A percentile compares a stretch with the other conserved stretches of the same genome.
These are phyloP conservation scores for Metschnikowia cubensis DNA, from an alignment of 805 yeast genomes.

Conservation along the genomic window DNA sequence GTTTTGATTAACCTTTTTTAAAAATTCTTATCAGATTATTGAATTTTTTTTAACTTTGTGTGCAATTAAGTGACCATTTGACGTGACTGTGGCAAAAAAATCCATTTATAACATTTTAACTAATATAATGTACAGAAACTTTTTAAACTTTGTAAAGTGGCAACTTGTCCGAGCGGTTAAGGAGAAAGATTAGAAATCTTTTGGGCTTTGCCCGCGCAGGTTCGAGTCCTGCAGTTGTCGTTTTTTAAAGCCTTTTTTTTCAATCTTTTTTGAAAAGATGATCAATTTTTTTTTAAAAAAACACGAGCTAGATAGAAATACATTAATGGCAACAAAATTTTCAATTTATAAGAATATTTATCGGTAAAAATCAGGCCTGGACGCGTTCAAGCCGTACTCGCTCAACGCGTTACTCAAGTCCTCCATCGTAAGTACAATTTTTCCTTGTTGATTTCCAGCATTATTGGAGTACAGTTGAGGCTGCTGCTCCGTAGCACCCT, in stretches of 20 bases:
- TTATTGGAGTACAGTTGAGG: slow-evolving; percentile 32
- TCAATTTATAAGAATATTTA: slow-evolving; percentile 22
- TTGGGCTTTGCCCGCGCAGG: slow-evolving; percentile 79
- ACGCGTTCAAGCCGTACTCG: slow-evolving; percentile 87
- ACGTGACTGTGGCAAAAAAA: too few species aligned
- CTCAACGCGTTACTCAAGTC: slow-evolving; percentile 88
- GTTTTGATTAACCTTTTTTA: too few species aligned
- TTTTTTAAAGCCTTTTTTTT: slow-evolving; percentile 27
- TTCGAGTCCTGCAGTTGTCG: slow-evolving; percentile 77
- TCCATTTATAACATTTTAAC: too few species aligned
- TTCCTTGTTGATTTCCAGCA: slow-evolving; percentile 58
- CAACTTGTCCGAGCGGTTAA: slow-evolving; percentile 74
- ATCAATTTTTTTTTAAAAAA: too few species aligned
- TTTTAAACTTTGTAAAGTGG: slow-evolving; percentile 17
- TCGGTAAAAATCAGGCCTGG: slow-evolving; percentile 92
- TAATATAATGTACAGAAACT: too few species aligned
- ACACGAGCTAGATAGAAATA: too few species aligned
- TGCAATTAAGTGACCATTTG: too few species aligned
- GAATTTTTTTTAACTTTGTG: too few species aligned
- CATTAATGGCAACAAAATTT: background rate
- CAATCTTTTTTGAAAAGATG: too few species aligned
- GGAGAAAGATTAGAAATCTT: slow-evolving; percentile 74
- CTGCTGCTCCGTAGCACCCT: slow-evolving; percentile 31
- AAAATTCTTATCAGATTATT: too few species aligned
- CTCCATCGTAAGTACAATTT: slow-evolving; percentile 86